A percentile compares a stretch with the other conserved stretches of the same genome.
Conservation (phyloP, 352 stramenopile species). For the Phytophthora hybrid region DNA sequence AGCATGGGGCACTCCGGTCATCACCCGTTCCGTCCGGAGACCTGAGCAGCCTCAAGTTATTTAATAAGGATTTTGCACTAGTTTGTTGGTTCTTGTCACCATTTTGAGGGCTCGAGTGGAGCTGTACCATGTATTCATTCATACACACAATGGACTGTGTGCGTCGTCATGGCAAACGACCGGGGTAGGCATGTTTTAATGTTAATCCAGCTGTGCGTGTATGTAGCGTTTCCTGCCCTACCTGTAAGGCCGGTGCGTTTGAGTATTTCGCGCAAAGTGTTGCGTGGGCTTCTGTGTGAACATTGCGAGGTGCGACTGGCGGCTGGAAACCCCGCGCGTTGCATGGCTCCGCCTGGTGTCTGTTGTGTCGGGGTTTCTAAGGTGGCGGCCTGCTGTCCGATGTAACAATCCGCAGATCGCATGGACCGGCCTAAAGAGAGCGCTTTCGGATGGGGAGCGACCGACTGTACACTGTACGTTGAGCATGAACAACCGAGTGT, state of each 20-base stretch:
- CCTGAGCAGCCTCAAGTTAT: slow-evolving; percentile 33
- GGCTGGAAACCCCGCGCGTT: slow-evolving; percentile 33
- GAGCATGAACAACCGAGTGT: slow-evolving; percentile 29
- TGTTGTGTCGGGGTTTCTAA: slow-evolving; percentile 18
- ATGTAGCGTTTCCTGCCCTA: background rate
- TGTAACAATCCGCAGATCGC: slow-evolving; percentile 37
- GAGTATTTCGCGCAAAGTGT: background rate
- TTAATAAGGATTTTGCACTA: slow-evolving; percentile 31
- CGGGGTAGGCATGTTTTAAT: background rate
- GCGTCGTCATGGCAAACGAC: background rate
- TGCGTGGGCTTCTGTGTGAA: background rate
- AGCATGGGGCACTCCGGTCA: slow-evolving; percentile 24
- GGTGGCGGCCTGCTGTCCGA: slow-evolving; percentile 19
- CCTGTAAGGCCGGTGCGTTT: no score
- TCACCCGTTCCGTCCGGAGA: slow-evolving; percentile 18
- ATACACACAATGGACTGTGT: background rate
- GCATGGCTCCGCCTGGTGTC: slow-evolving; percentile 33
- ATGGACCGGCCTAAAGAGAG: slow-evolving; percentile 10
- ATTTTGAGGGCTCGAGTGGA: background rate
- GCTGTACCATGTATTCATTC: background rate
- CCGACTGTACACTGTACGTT: slow-evolving; percentile 21
- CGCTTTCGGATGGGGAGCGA: slow-evolving; percentile 34
- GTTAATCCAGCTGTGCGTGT: background rate
- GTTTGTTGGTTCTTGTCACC: background rate
- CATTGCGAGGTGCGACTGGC: slow-evolving; percentile 3